Evolutionary conservation across 169 alveolate genomes (phyloP).

Genomic region (Perkinsus marinus): DNA sequence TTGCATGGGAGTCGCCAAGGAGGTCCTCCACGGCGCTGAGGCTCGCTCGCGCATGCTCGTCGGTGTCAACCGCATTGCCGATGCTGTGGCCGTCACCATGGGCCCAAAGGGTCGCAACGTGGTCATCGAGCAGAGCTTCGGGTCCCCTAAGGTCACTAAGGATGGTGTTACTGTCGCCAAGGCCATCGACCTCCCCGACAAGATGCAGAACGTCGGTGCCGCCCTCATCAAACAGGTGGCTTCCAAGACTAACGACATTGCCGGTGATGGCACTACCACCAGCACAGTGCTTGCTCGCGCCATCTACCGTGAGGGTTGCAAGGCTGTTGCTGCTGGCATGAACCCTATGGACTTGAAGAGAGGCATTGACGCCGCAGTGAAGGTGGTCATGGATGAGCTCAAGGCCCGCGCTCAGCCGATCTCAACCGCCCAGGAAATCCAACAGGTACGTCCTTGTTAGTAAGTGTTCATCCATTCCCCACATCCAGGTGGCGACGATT

Average conservation of each 20-base stretch:
- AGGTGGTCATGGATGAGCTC: conserved; percentile 54
- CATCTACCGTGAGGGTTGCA: conserved; percentile 93
- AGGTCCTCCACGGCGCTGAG: conserved; percentile 9
- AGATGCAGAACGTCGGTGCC: conserved; percentile 94
- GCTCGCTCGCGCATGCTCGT: conserved; percentile 10
- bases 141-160: no score
- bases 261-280: conserved; percentile 99
- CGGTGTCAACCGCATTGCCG: conserved; percentile 73
- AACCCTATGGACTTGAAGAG: no score
- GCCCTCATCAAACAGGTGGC: conserved; percentile 92
- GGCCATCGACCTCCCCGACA: no score
- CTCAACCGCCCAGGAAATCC: conserved; percentile 54
- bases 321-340: conserved; percentile 94
- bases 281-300: conserved; percentile 97
- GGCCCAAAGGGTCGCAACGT: conserved; percentile 99
- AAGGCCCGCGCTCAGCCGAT: conserved; percentile 59
- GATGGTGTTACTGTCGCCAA: no score
- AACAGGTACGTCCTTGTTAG: not conserved
- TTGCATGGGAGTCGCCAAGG: conserved; percentile 7
- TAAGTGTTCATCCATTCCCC: conserved; percentile 25
- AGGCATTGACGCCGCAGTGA: no score
- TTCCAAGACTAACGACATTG: conserved; percentile 87
- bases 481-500: conserved; percentile 90
- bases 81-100: conserved; percentile 94
- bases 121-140: conserved; percentile 82